Percentiles rank a stretch among this genome's conserved stretches.
Conservation (phyloP, 2,329 filamentous ascomycete genomes). For the Hirsutella rhossiliensis region DNA sequence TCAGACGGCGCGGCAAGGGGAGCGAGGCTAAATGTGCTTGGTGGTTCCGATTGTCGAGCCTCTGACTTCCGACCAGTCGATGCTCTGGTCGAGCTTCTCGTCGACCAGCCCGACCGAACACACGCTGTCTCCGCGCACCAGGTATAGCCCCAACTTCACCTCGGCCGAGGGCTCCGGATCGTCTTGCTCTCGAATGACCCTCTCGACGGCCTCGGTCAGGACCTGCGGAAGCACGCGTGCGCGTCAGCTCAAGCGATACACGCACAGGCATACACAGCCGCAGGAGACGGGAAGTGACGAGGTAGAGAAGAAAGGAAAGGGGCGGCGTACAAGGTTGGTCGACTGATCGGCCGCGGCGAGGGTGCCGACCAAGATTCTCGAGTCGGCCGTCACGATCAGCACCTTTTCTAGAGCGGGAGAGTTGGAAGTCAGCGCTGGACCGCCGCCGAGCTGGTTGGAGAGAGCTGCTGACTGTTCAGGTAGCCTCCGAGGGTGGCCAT, state of each 20-base stretch:
- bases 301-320: too few species aligned
- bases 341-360: conserved; percentile 80
- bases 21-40: conserved; percentile 51
- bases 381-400: conserved; percentile 82
- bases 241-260: too few species aligned
- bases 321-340: conserved; percentile 58
- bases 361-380: conserved; percentile 71
- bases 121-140: conserved; percentile 91
- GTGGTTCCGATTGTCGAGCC: conserved; percentile 74
- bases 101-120: conserved; percentile 83
- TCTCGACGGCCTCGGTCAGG: conserved; percentile 70
- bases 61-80: conserved; percentile 86
- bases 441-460: not conserved
- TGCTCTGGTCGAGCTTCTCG: conserved; percentile 76
- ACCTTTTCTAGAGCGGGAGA: conserved; percentile 61
- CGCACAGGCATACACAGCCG: too few species aligned
- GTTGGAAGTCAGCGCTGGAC: not conserved
- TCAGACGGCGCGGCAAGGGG: too few species aligned
- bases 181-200: conserved; percentile 77
- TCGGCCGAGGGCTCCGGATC: conserved; percentile 71
- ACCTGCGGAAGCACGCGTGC: conserved; percentile 41
- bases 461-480: conserved; percentile 28
- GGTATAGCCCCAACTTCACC: conserved; percentile 75
- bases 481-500: conserved; percentile 34
- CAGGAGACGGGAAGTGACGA: too few species aligned